Percentiles rank a stretch among this genome's conserved stretches.
phyloP scores from a whole-genome alignment of 129 eudicot species.

The Saposhnikovia divaricata region DNA sequence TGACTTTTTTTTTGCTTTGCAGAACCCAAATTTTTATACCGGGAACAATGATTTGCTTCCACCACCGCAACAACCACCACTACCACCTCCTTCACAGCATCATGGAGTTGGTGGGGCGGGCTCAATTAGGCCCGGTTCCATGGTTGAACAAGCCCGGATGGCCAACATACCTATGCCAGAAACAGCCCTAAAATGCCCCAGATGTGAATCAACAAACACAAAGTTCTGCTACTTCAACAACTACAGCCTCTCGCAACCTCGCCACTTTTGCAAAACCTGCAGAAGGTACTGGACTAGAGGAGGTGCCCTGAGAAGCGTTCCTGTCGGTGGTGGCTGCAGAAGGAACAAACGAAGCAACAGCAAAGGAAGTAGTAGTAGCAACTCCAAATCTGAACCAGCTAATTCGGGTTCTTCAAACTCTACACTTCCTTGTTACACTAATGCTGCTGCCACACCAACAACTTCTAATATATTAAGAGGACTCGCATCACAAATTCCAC shows the following conservation, averaged over 20 bases:
- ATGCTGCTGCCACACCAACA: conserved; percentile 16
- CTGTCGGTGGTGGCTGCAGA: conserved; percentile 18
- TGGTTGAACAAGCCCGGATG: conserved; percentile 18
- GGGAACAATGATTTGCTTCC: conserved; percentile 5
- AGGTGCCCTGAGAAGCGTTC: conserved; percentile 14
- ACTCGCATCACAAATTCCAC: conserved; percentile 40
- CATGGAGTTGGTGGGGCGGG: conserved; percentile 12
- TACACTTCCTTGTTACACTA: conserved; percentile 7
- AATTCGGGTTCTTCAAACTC: conserved; percentile 8
- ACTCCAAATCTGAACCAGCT: conserved; percentile 12
- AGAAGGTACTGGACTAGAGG: conserved; percentile 21
- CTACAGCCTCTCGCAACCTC: conserved; percentile 18
- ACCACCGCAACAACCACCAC: background rate
- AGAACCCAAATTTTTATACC: conserved; percentile 8
- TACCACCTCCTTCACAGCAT: background rate
- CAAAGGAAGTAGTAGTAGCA: background rate
- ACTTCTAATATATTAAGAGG: conserved; percentile 23
- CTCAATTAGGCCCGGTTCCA: conserved; percentile 17
- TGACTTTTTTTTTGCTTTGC: background rate
- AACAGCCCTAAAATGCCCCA: conserved; percentile 13
- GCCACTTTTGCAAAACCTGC: conserved; percentile 22
- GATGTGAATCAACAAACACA: conserved; percentile 15
- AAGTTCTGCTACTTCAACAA: conserved; percentile 22
- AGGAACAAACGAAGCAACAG: conserved; percentile 17
- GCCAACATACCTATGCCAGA: conserved; percentile 18